Percentiles rank a stretch among this genome's conserved stretches.
Conservation (phyloP, 2,329 filamentous ascomycete genomes). For the Capronia coronata region DNA sequence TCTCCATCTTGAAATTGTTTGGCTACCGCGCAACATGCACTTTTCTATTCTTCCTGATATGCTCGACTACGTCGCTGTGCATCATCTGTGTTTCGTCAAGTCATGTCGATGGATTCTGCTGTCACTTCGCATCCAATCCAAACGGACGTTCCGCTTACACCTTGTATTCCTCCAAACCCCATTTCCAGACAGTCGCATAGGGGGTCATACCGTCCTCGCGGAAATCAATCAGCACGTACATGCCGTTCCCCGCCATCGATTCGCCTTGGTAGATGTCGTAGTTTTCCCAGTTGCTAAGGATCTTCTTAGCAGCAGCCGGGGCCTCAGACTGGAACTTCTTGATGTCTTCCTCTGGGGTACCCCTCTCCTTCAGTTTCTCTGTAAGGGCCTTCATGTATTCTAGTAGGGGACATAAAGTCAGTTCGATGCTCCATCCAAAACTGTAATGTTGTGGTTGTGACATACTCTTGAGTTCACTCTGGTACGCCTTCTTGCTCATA, state of each 20-base stretch:
- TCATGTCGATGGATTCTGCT: slow-evolving; percentile 3
- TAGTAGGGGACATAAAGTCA: slow-evolving; percentile 32
- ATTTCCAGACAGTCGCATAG: slow-evolving; percentile 88
- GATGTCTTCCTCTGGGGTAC: slow-evolving; percentile 59
- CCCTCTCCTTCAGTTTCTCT: slow-evolving; percentile 57
- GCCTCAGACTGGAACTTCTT: slow-evolving; percentile 75
- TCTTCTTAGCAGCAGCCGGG: slow-evolving; percentile 69
- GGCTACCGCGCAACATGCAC: background rate
- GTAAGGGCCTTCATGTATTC: slow-evolving; percentile 92
- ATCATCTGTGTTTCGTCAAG: slow-evolving; percentile 9
- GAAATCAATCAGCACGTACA: slow-evolving; percentile 65
- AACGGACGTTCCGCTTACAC: slow-evolving; percentile 54
- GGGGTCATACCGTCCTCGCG: slow-evolving; percentile 92
- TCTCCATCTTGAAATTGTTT: background rate
- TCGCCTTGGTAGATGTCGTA: slow-evolving; percentile 91
- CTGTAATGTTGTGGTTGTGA: slow-evolving; percentile 4
- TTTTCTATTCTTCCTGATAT: slow-evolving; percentile 10
- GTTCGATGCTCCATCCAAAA: background rate
- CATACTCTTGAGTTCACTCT: slow-evolving; percentile 76
- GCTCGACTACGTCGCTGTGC: slow-evolving; percentile 10
- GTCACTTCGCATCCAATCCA: slow-evolving; percentile 2
- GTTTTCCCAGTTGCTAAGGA: slow-evolving; percentile 87
- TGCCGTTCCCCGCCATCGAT: slow-evolving; percentile 87
- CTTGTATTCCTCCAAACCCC: slow-evolving; percentile 83
- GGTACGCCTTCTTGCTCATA: slow-evolving; percentile 75